phyloP scores from a whole-genome alignment of 345 rosid genomes.

The Murraya paniculata region DNA sequence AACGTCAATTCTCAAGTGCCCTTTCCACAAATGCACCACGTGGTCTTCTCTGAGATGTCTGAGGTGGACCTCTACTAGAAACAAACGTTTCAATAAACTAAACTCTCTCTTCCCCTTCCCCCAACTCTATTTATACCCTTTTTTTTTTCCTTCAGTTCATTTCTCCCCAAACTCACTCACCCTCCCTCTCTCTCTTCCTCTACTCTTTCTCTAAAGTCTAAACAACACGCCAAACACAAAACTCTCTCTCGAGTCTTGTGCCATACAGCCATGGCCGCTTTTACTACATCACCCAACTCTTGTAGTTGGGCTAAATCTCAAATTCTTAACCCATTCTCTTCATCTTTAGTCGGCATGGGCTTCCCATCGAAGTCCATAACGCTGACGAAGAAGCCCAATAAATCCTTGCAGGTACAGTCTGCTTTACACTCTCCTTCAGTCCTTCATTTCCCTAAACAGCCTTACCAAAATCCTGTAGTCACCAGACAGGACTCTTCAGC shows the following conservation, averaged over 20 bases:
- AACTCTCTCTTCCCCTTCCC: background rate
- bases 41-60: conserved; percentile 31
- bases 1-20: conserved; percentile 27
- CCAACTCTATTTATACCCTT: conserved; percentile 34
- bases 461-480: conserved; percentile 24
- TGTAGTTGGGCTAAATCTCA: conserved; percentile 35
- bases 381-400: conserved; percentile 20
- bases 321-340: conserved; percentile 28
- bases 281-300: conserved; percentile 27
- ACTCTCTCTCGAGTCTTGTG: background rate
- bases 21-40: conserved; percentile 38
- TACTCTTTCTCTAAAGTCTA: background rate
- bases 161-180: conserved; percentile 5
- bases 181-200: background rate
- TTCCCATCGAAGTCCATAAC: conserved; percentile 25
- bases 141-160: conserved; percentile 4
- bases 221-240: background rate
- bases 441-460: conserved; percentile 51
- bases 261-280: conserved; percentile 39
- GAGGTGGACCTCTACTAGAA: conserved; percentile 40
- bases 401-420: conserved; percentile 18
- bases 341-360: conserved; percentile 19
- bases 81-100: background rate
- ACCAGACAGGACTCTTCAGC: conserved; percentile 27
- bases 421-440: conserved; percentile 57